Percentiles rank a stretch among this genome's conserved stretches.
Evolutionary conservation across 257 asterid genomes (phyloP).

Genomic region (Thymus mandschuricus): DNA sequence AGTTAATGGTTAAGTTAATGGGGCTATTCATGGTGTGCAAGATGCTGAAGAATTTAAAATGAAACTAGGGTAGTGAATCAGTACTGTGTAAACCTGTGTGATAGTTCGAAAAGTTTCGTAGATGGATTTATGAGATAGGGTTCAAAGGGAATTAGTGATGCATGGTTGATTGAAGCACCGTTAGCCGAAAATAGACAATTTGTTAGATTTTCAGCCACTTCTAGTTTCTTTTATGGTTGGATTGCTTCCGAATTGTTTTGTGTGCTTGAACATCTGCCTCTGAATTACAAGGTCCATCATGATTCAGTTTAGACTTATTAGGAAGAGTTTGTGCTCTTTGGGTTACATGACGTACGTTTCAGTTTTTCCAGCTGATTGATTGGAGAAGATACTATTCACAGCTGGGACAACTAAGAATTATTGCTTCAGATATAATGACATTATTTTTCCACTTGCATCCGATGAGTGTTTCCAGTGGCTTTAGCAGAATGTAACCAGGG

Average conservation of each 20-base stretch:
- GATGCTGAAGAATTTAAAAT: constrained; percentile 1
- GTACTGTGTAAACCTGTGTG: not conserved
- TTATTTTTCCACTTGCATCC: not conserved
- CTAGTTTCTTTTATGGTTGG: not conserved
- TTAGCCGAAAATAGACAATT: not conserved
- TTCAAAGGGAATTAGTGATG: not conserved
- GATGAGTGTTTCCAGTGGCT: not conserved
- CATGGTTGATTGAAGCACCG: not conserved
- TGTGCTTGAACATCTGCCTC: constrained; percentile 6
- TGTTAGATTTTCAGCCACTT: not conserved
- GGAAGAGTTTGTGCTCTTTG: not conserved
- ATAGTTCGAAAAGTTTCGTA: not conserved
- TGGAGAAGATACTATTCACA: not conserved
- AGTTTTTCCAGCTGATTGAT: not conserved
- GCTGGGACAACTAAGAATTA: not conserved
- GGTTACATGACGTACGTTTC: not conserved
- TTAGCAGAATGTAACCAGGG: constrained; percentile 11
- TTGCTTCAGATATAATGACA: not conserved
- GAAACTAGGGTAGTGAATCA: not conserved
- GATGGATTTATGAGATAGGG: not conserved
- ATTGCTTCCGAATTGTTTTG: not conserved
- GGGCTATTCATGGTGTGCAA: not conserved
- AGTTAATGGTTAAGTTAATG: not conserved
- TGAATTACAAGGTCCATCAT: not conserved
- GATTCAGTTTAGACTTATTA: not conserved